Evolutionary conservation across 2,329 filamentous ascomycete species (phyloP).

Genomic region (Colletotrichum sublineola): DNA sequence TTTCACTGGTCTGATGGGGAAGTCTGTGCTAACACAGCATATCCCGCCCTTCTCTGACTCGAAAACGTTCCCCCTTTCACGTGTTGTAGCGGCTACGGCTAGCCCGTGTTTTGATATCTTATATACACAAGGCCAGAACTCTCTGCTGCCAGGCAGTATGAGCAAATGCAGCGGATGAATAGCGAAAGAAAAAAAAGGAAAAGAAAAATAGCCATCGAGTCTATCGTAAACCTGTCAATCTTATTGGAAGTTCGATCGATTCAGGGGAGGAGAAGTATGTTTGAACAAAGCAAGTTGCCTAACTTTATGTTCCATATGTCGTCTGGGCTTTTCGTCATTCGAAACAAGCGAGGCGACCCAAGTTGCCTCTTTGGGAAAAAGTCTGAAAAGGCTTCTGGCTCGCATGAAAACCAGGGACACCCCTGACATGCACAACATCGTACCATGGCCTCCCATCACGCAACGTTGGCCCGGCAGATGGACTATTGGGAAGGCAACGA

Average conservation of each 20-base stretch:
- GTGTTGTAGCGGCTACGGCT: too few species aligned
- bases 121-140: not conserved
- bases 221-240: not conserved
- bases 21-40: conserved; percentile 10
- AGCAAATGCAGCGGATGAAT: not conserved
- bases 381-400: conserved; percentile 3
- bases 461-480: not conserved
- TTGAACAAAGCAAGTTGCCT: not conserved
- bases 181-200: not conserved
- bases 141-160: too few species aligned
- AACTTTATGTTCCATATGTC: conserved; percentile 18
- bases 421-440: conserved; percentile 1
- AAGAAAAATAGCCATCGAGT: not conserved
- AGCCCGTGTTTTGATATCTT: not conserved
- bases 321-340: conserved; percentile 16
- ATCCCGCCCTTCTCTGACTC: conserved; percentile 9
- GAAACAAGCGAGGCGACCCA: conserved; percentile 25
- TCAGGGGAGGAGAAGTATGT: not conserved
- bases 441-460: conserved; percentile 15
- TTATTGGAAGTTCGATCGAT: not conserved
- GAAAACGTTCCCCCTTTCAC: not conserved
- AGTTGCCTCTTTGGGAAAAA: conserved; percentile 15
- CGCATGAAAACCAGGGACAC: conserved; percentile 1
- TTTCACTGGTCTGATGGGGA: conserved; percentile 23
- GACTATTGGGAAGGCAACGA: conserved; percentile 1